Evolutionary conservation across 2,329 filamentous ascomycete genomes (phyloP), one percentile per base, ranked within the genome.

Genomic region (Aplosporella prunicola): DNA sequence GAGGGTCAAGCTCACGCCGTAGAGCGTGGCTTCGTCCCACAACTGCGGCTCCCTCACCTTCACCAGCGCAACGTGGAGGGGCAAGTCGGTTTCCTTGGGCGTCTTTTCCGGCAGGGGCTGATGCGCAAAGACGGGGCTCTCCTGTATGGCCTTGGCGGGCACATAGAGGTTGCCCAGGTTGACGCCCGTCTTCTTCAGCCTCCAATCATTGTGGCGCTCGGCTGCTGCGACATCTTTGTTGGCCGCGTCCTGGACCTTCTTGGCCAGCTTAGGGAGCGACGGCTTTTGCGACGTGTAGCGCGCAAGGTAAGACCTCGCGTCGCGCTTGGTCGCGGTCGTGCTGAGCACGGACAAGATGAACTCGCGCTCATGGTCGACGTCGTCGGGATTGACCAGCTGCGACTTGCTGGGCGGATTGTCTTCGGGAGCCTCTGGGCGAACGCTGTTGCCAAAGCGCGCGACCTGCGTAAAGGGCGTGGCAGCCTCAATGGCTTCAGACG

Each of bases 241-340:
- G 20, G 30, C 17, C 11, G 30, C 27, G 8, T 40, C 26, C 35
- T 37, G 30, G 17, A 31, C 24, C 6, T 20, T 20, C 17, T 31
- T 27, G 46, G 36, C 46, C 45, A 39, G 41, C 42, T 18, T 39
- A 36, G 38, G 44, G 43, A 28, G 35, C 14, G 17, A 33, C 18
- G 25, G 48, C 46, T 30, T 42, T 11, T 50, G 50, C 13, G 54
- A 44, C 10, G 47, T 43, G 32, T 76, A 93, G 43, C 86, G 88
- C 49, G 91, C 82, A 11, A 98, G 71, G 55, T 95, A 98, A 24
- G 84, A 79, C 60, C 83, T 88, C 32, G 88, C 87, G 64, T 98
- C 91, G 50, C 91, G 78, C 61, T 88, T 93, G 0, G 89, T 95
- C 5, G 88, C 83, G 9, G 87, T 86, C 13, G 88, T 86, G 51